phyloP scores from a whole-genome alignment of 1,284 basidiomycete genomes.

The Pseudozyma pruni region DNA sequence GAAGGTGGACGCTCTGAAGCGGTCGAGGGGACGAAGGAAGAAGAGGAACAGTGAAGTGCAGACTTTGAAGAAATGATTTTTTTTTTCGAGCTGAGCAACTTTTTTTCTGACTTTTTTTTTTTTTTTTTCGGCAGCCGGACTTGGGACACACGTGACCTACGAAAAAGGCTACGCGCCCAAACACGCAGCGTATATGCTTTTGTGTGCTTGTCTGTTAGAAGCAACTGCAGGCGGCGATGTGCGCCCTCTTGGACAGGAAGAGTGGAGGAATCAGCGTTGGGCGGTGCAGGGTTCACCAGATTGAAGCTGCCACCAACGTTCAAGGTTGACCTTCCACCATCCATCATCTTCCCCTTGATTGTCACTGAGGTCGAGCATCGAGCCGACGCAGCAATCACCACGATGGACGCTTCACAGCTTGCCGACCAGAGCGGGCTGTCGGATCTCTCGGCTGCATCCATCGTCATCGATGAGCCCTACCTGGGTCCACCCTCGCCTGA shows the following conservation, averaged over 20 bases:
- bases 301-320: background rate
- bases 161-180: slow-evolving; percentile 23
- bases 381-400: background rate
- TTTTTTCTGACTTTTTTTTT: background rate
- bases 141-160: slow-evolving; percentile 20
- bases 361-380: background rate
- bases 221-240: background rate
- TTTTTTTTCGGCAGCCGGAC: slow-evolving; percentile 3
- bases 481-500: slow-evolving; percentile 7
- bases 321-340: background rate
- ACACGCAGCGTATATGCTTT: slow-evolving; percentile 12
- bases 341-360: slow-evolving; percentile 1
- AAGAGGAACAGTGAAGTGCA: background rate
- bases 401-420: slow-evolving; percentile 17
- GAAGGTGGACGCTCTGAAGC: slow-evolving; percentile 34
- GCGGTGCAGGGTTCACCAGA: slow-evolving; percentile 19
- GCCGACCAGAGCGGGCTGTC: slow-evolving; percentile 40
- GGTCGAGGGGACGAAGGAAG: slow-evolving; percentile 8
- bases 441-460: slow-evolving; percentile 35
- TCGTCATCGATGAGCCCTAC: slow-evolving; percentile 10
- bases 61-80: slow-evolving; percentile 6
- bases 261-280: background rate
- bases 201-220: background rate
- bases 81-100: background rate
- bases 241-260: background rate